Evolutionary conservation across 139 green algal genomes (phyloP), one percentile per base, ranked within the genome.

Genomic region (Nannochloris sp.): DNA sequence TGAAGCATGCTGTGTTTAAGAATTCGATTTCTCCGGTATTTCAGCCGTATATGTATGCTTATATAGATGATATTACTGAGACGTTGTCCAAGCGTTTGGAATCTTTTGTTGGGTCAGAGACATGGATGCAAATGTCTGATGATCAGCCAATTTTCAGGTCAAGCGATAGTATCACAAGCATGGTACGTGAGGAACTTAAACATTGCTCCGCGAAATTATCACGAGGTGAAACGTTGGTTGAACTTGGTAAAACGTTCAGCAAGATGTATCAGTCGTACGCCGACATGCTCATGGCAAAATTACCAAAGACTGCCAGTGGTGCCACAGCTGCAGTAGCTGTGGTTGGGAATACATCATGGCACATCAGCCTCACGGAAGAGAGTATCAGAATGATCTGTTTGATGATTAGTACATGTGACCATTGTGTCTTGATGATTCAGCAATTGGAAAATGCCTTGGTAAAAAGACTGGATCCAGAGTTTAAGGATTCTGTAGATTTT

Each of bases 381-480:
- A 64, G 79, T 67, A 34, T 69, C 24, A 36, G 67, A 31, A 74
- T 95, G 14, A 65, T 94, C 0, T 91, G 81, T 64, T 78, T 80
- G 54, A 91, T 98, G 64, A 75, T 97, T 59, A 86, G 84, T 72
- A 97, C 91, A 5, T 82, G 86, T 1, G 91, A 97, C 67, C 95
- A 96, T 74, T 98, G 92, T 82, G 60, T 73, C 16, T 80, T 87
- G 34, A 89, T 87, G 12, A 69, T 85, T 23, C 48, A 57, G 8
- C 73, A 68, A n/a, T 67, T 88, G 61, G 78, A 57, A 1, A 75
- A 88, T 49, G 76, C 62, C 4, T 64, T 93, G 11, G 79, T 69
- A 0, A 73, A 75, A 12, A 78, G 72, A 25, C 77, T 95, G 55
- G 71, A 80, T 15, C 78, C 82, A 44, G 75, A 84, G 4, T 18